A percentile compares a stretch with the other conserved stretches of the same genome.
Evolutionary conservation across 1,284 basidiomycete genomes (phyloP).

Genomic region (Violaceomyces palustris): DNA sequence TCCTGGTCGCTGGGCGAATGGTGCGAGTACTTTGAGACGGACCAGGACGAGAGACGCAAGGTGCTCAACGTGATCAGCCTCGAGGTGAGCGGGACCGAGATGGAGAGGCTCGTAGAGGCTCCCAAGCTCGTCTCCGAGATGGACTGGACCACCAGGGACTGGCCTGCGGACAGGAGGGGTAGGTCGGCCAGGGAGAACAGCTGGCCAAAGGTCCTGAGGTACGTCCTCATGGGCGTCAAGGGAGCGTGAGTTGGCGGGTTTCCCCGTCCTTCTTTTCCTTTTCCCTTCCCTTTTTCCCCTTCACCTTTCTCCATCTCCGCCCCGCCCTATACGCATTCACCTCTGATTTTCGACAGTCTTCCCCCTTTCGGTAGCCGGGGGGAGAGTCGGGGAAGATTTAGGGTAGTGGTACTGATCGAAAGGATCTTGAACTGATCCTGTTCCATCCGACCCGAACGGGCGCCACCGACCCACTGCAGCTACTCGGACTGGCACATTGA

Average conservation of each 20-base stretch:
- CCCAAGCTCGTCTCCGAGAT: conserved; percentile 68
- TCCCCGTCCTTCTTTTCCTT: no score
- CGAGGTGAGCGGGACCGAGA: conserved; percentile 71
- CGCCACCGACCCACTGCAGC: no score
- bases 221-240: conserved; percentile 84
- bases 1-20: conserved; percentile 81
- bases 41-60: conserved; percentile 60
- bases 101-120: conserved; percentile 72
- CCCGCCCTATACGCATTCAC: no score
- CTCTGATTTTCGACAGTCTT: no score
- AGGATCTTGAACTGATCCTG: no score
- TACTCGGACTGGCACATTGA: conserved; percentile 64
- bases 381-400: no score
- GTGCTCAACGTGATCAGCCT: conserved; percentile 84
- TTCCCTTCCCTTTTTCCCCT: no score
- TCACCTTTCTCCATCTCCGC: no score
- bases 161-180: conserved; percentile 60
- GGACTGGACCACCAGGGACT: conserved; percentile 95
- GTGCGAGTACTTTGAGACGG: conserved; percentile 76
- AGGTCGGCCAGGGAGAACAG: conserved; percentile 19
- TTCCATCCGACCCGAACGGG: no score
- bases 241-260: conserved; percentile 69
- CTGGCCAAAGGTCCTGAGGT: conserved; percentile 92
- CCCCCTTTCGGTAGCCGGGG: no score
- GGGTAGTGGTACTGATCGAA: no score